These are phyloP conservation scores for Pinus taeda DNA, from an alignment of 75 land plant genomes.

Conservation along the genomic window DNA sequence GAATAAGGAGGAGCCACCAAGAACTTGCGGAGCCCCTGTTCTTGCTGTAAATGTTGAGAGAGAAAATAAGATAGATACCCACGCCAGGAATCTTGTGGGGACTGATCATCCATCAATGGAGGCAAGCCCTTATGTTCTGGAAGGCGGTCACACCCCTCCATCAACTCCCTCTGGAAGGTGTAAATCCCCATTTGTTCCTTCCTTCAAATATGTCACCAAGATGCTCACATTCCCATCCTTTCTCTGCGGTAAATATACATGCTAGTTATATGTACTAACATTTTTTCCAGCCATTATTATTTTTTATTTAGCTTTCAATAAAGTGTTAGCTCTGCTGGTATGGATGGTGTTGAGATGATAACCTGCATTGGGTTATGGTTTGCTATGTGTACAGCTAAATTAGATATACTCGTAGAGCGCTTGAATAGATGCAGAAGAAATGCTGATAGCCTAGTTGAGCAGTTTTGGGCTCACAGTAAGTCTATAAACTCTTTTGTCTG, in stretches of 20 bases:
- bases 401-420: background rate
- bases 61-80: background rate
- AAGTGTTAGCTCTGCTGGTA: background rate
- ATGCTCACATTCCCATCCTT: background rate
- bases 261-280: background rate
- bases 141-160: background rate
- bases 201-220: conserved; percentile 6
- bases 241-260: conserved; percentile 4
- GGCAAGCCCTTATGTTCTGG: background rate
- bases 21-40: background rate
- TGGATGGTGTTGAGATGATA: background rate
- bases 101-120: background rate
- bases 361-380: background rate
- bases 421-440: background rate
- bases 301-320: background rate
- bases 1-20: background rate
- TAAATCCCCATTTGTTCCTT: conserved; percentile 9
- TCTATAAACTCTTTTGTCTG: background rate
- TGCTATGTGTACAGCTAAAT: background rate
- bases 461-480: conserved; percentile 9
- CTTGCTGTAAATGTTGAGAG: background rate
- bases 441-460: background rate
- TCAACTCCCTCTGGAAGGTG: conserved; percentile 5
- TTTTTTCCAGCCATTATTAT: background rate
- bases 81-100: background rate